These are phyloP conservation scores for Pulveroboletus sp. DNA, from an alignment of 768 basidiomycete species.

Conservation along the genomic window DNA sequence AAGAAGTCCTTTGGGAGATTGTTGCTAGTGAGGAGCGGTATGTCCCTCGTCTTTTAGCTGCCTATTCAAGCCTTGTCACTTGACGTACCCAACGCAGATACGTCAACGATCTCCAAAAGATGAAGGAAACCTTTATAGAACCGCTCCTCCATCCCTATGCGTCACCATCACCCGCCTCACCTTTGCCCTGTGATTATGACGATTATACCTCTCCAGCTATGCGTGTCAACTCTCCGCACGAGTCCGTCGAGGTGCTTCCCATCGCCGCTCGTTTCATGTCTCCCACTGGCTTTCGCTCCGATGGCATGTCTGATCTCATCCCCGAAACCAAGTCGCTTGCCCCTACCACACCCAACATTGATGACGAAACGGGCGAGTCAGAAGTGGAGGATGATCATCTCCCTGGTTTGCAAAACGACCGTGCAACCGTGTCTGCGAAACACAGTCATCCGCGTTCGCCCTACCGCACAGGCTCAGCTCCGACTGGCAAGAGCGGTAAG, in stretches of 20 bases:
- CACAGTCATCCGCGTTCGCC: conserved; percentile 74
- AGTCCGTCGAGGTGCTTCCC: conserved; percentile 70
- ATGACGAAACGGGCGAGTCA: conserved; percentile 69
- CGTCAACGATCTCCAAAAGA: conserved; percentile 81
- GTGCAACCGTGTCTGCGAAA: conserved; percentile 36
- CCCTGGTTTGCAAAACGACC: conserved; percentile 20
- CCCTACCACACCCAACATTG: conserved; percentile 53
- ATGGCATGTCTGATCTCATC: conserved; percentile 39
- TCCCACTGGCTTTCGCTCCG: conserved; percentile 44
- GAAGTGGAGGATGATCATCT: conserved; percentile 61
- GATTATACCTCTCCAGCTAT: conserved; percentile 39
- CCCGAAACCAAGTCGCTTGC: conserved; percentile 48
- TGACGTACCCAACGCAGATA: conserved; percentile 55
- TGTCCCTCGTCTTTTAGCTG: conserved; percentile 16
- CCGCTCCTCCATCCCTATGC: conserved; percentile 82
- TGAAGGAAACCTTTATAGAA: conserved; percentile 92
- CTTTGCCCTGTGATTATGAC: conserved; percentile 61
- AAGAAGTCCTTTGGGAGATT: conserved; percentile 96
- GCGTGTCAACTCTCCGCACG: conserved; percentile 60
- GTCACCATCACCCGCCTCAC: conserved; percentile 37
- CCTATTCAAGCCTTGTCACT: conserved; percentile 12
- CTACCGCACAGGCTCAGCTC: conserved; percentile 49
- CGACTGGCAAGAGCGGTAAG: conserved; percentile 38
- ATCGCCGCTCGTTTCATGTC: conserved; percentile 93
- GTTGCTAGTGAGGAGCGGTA: conserved; percentile 94